A percentile compares a stretch with the other conserved stretches of the same genome.
Evolutionary conservation across 441 rosid species (phyloP).

Genomic region (Populus hybrid): DNA sequence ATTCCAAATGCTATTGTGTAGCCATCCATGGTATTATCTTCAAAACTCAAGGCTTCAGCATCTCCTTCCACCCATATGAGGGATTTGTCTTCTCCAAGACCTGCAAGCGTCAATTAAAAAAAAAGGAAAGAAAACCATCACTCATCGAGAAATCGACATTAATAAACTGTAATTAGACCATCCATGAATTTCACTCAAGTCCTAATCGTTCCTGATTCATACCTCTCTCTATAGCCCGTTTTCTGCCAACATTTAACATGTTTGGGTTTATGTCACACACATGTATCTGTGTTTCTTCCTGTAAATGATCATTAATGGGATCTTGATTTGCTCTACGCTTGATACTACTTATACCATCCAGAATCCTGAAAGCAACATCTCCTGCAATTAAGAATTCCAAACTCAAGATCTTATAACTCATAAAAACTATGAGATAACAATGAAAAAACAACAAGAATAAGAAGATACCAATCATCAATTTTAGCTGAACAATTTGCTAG

Average conservation of each 20-base stretch:
- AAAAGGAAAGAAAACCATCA: neutral
- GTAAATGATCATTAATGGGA: slow-evolving; percentile 48
- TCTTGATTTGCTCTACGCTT: slow-evolving; percentile 56
- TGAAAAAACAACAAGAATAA: neutral
- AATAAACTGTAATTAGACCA: neutral
- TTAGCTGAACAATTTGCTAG: neutral
- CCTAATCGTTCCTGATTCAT: slow-evolving; percentile 5
- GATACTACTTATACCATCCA: slow-evolving; percentile 51
- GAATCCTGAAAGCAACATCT: slow-evolving; percentile 87
- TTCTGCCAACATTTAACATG: slow-evolving; percentile 85
- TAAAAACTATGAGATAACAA: neutral
- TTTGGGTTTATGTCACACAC: slow-evolving; percentile 90
- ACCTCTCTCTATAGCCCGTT: slow-evolving; percentile 83
- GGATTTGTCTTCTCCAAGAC: slow-evolving; percentile 56
- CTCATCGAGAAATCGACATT: neutral
- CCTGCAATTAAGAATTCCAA: slow-evolving; percentile 47
- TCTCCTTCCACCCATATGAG: slow-evolving; percentile 90
- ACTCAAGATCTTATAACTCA: neutral
- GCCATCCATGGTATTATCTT: slow-evolving; percentile 79
- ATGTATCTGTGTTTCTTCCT: slow-evolving; percentile 73
- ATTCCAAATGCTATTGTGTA: slow-evolving; percentile 96
- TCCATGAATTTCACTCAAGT: neutral
- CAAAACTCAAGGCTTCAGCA: slow-evolving; percentile 83
- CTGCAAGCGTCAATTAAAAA: slow-evolving; percentile 32
- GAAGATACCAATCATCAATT: neutral